phyloP scores from a whole-genome alignment of 2,329 filamentous ascomycete species.

The Aspergillus sp. region DNA sequence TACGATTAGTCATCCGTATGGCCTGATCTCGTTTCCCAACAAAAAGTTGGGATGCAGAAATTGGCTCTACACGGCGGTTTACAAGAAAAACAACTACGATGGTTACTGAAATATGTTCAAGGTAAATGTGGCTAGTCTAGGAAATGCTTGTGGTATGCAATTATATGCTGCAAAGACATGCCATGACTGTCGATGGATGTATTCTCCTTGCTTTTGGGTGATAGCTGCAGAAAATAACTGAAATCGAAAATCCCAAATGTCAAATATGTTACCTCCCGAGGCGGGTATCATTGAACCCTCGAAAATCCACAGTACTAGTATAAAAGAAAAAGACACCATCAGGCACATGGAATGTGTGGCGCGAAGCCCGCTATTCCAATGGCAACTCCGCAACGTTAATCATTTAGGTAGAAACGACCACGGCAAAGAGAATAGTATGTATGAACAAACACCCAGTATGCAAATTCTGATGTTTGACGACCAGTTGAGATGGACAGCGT shows the following conservation, averaged over 20 bases:
- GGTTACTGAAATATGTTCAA: too few relatives aligned
- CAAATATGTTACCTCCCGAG: slow-evolving; percentile 12
- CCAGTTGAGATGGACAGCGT: neutral
- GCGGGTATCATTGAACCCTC: slow-evolving; percentile 12
- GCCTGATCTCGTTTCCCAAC: too few relatives aligned
- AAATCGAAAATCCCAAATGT: slow-evolving; percentile 7
- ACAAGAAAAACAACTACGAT: too few relatives aligned
- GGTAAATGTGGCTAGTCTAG: too few relatives aligned
- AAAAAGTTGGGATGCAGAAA: too few relatives aligned
- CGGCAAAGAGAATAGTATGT: slow-evolving; percentile 3
- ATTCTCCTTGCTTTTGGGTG: too few relatives aligned
- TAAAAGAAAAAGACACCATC: slow-evolving; percentile 1
- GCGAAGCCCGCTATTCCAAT: slow-evolving; percentile 5
- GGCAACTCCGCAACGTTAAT: slow-evolving; percentile 10
- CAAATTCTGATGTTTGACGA: slow-evolving; percentile 11
- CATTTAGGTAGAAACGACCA: neutral
- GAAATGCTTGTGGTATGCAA: too few relatives aligned
- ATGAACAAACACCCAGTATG: slow-evolving; percentile 14
- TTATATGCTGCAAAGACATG: too few relatives aligned
- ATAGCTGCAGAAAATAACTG: neutral
- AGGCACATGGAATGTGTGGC: slow-evolving; percentile 1
- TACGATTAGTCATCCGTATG: too few relatives aligned
- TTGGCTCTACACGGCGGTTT: too few relatives aligned
- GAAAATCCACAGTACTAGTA: neutral
- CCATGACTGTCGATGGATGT: too few relatives aligned